phyloP scores from a whole-genome alignment of 768 basidiomycete species.

The Suillus cothurnatus region DNA sequence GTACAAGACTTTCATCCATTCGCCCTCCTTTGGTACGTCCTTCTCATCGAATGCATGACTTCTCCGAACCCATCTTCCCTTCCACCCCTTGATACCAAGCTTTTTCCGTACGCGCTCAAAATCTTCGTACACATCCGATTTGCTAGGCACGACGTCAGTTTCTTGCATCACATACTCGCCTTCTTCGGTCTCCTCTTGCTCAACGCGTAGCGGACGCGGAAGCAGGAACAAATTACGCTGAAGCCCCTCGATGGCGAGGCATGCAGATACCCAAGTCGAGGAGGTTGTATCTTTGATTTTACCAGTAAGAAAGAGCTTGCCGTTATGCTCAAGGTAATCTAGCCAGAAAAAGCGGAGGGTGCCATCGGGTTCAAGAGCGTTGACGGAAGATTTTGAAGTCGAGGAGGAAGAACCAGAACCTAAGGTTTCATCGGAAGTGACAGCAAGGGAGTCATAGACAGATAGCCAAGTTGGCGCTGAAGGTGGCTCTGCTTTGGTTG shows the following conservation, averaged over 20 bases:
- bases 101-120: conserved; percentile 79
- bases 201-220: conserved; percentile 68
- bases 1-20: conserved; percentile 95
- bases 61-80: conserved; percentile 81
- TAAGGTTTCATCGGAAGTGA: conserved; percentile 60
- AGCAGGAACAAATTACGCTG: conserved; percentile 91
- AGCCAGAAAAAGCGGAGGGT: conserved; percentile 94
- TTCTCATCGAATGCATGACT: conserved; percentile 86
- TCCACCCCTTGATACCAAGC: conserved; percentile 74
- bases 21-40: conserved; percentile 78
- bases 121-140: conserved; percentile 77
- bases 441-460: conserved; percentile 70
- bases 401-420: conserved; percentile 44
- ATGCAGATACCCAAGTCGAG: conserved; percentile 75
- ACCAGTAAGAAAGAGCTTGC: conserved; percentile 85
- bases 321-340: conserved; percentile 88
- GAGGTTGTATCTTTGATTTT: conserved; percentile 83
- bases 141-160: conserved; percentile 73
- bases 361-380: conserved; percentile 81
- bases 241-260: conserved; percentile 81
- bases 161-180: conserved; percentile 47
- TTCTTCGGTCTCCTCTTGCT: conserved; percentile 31
- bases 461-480: conserved; percentile 67
- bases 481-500: conserved; percentile 49
- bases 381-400: conserved; percentile 43